These are phyloP conservation scores for Babjeviella inositovora DNA, from an alignment of 805 yeast genomes.

Conservation along the genomic window DNA sequence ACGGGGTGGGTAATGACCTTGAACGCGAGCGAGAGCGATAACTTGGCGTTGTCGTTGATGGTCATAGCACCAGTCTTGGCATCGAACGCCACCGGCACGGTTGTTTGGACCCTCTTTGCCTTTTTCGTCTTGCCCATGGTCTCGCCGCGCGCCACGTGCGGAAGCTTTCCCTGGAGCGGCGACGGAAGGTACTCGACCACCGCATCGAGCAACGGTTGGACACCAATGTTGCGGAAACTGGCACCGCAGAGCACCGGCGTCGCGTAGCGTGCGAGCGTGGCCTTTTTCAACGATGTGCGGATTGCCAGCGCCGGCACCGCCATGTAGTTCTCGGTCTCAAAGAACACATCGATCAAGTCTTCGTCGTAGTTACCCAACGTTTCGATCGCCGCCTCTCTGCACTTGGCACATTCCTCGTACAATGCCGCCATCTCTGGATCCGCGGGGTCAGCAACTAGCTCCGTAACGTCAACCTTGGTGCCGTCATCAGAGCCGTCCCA, in stretches of 20 bases:
- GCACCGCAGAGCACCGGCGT: conserved; percentile 89
- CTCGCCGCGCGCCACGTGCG: conserved; percentile 24
- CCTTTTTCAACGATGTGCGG: conserved; percentile 41
- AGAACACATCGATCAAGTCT: conserved; percentile 53
- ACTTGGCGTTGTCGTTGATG: conserved; percentile 36
- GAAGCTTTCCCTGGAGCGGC: conserved; percentile 48
- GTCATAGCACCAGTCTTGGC: conserved; percentile 27
- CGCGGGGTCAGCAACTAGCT: conserved; percentile 15
- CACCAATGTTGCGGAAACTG: conserved; percentile 84
- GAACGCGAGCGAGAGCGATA: conserved; percentile 75
- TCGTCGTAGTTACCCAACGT: conserved; percentile 78
- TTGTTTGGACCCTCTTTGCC: conserved; percentile 7
- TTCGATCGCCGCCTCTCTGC: conserved; percentile 70
- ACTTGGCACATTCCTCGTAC: conserved; percentile 29
- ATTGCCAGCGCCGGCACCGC: conserved; percentile 38
- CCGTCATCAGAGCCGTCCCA: conserved; percentile 48
- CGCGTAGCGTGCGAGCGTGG: conserved; percentile 40
- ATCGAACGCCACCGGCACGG: conserved; percentile 18
- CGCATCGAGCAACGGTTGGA: conserved; percentile 85
- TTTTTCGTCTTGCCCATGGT: conserved; percentile 6
- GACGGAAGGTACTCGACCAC: conserved; percentile 67
- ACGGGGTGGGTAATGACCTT: conserved; percentile 80
- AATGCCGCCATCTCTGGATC: conserved; percentile 12
- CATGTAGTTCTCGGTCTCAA: conserved; percentile 64
- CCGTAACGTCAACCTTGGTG: conserved; percentile 27